A percentile compares a stretch with the other conserved stretches of the same genome.
These are phyloP conservation scores for Yarrowia phangngaensis DNA, from an alignment of 805 yeast genomes.

Conservation along the genomic window DNA sequence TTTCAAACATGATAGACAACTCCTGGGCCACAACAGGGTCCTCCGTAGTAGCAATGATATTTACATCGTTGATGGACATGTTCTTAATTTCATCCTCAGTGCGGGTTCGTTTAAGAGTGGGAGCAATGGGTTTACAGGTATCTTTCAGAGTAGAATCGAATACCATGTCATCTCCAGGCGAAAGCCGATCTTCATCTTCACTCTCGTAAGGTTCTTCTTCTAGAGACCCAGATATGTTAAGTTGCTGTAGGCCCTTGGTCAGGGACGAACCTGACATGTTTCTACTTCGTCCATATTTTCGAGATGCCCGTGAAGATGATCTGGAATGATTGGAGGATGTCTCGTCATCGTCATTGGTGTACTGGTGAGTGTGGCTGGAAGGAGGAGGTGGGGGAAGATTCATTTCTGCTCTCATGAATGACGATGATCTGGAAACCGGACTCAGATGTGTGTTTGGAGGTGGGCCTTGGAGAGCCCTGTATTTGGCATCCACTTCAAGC, in stretches of 20 bases:
- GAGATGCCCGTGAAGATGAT: constrained; percentile 12
- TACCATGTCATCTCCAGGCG: constrained; percentile 11
- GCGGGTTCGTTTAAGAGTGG: constrained; percentile 20
- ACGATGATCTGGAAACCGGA: constrained; percentile 24
- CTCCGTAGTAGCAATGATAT: constrained; percentile 30
- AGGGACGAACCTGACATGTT: constrained; percentile 8
- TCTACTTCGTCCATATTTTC: constrained; percentile 4
- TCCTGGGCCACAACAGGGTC: constrained; percentile 40
- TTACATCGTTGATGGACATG: constrained; percentile 24
- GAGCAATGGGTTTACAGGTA: constrained; percentile 16
- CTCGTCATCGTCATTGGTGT: constrained; percentile 7
- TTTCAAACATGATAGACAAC: constrained; percentile 39
- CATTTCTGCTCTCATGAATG: constrained; percentile 28
- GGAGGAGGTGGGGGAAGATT: constrained; percentile 30
- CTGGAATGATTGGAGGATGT: neutral
- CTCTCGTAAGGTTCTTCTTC: constrained; percentile 21
- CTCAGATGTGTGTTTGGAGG: constrained; percentile 16
- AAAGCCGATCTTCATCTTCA: constrained; percentile 7
- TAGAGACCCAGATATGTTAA: constrained; percentile 15
- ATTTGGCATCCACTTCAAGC: constrained; percentile 64
- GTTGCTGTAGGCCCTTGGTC: constrained; percentile 11
- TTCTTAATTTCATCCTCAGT: constrained; percentile 11
- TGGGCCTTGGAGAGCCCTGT: constrained; percentile 44
- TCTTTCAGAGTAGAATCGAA: constrained; percentile 10
- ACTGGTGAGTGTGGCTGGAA: constrained; percentile 14